Base-by-base conservation (phyloP, 768 basidiomycete genomes). In the Royoungia palumana region DNA sequence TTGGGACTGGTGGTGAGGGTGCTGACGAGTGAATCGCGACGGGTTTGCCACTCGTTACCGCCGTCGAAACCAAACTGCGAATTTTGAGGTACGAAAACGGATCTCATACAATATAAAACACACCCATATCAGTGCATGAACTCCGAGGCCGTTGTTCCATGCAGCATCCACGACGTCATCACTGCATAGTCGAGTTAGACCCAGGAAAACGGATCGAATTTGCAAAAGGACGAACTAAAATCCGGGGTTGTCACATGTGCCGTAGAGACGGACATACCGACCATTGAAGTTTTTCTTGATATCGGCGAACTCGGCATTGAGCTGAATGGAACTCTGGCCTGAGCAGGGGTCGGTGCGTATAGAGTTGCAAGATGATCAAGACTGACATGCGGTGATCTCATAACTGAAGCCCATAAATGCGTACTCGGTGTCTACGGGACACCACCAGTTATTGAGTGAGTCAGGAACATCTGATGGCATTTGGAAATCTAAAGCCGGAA, bases 371-470 rank as follows among this genome's bases (percentile, higher is more conserved):
- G 10, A 36, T 16, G 30, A 35, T 5, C 2, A 44, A 25, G 24
- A 66, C 79, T 41, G 55, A 84, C 85, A 87, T 11, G 69, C 73
- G 35, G 81, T 78, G 20, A 89, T 73, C 58, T 86, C 86, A 55
- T 89, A 89, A 62, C 84, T 84, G 66, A 89, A 84, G 0, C 86
- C 87, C 42, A 89, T 66, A 61, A 89, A 89, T 0, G 78, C 87
- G 56, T 87, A 88, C 61, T 90, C 87, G 0, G 77, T 79, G 46
- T 69, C 66, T 32, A 68, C 61, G 47, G 77, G 62, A 60, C 87
- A 90, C 87, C 86, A 84, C 82, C 82, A 84, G 44, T 72, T 70
- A 10, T 68, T 65, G 30, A 72, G 47, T 2, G 75, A 75, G 1
- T 62, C 47, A 0, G 84, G 83, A 9, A 77, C 60, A 2, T 58